A percentile compares a stretch with the other conserved stretches of the same genome.
Conservation (phyloP, 2,329 filamentous ascomycete species). For the Phoma sp. region DNA sequence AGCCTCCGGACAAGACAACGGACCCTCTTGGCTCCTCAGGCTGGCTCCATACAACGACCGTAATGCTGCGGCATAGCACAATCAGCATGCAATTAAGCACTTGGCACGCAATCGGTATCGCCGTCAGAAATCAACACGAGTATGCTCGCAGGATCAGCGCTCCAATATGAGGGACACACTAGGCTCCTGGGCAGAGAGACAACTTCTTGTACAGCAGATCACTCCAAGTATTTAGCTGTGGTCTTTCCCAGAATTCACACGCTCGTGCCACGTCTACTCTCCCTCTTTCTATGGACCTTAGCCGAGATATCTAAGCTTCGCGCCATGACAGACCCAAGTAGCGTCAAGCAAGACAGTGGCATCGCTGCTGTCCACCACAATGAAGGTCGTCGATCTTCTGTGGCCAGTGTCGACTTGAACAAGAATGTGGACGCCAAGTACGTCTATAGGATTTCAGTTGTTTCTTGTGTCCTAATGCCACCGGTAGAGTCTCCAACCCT, state of each 20-base stretch:
- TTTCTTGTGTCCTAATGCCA: background rate
- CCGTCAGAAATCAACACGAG: slow-evolving; percentile 3
- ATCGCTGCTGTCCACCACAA: background rate
- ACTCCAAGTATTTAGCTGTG: slow-evolving; percentile 13
- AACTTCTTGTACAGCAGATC: background rate
- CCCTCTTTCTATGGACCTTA: background rate
- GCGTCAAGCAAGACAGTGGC: slow-evolving; percentile 9
- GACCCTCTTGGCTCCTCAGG: slow-evolving; percentile 11
- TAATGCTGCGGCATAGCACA: slow-evolving; percentile 2
- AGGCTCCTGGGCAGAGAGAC: background rate
- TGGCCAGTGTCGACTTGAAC: slow-evolving; percentile 21
- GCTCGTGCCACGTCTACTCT: background rate
- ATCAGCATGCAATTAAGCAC: background rate
- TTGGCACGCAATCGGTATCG: slow-evolving; percentile 6
- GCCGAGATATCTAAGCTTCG: background rate
- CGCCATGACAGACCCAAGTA: slow-evolving; percentile 16
- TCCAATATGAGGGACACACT: background rate
- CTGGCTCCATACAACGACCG: background rate
- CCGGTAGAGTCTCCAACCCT: slow-evolving; percentile 58
- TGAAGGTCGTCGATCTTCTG: slow-evolving; percentile 19
- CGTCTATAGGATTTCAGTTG: background rate
- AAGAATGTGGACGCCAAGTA: slow-evolving; percentile 27
- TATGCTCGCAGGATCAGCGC: slow-evolving; percentile 7
- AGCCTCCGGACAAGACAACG: slow-evolving; percentile 11
- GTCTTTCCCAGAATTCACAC: background rate